phyloP scores from a whole-genome alignment of 768 basidiomycete genomes.

The Rhizopogon vulgaris region DNA sequence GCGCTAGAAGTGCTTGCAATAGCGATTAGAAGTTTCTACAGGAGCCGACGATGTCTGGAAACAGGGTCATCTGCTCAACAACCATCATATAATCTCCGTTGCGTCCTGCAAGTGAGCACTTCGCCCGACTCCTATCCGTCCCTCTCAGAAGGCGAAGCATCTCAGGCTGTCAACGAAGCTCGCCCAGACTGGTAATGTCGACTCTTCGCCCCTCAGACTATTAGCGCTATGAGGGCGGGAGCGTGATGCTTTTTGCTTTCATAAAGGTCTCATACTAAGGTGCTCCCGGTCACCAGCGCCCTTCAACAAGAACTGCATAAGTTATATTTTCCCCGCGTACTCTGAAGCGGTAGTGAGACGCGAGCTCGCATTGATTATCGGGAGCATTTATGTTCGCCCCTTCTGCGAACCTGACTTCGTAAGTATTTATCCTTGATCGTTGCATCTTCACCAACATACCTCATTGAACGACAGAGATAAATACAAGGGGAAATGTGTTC shows the following conservation, averaged over 20 bases:
- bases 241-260: neutral
- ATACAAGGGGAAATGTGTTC: neutral
- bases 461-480: neutral
- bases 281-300: neutral
- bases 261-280: neutral
- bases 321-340: neutral
- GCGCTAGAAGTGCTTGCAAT: neutral
- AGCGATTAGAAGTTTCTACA: neutral
- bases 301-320: neutral
- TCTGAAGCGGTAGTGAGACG: neutral
- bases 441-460: neutral
- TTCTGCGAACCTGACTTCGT: neutral
- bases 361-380: neutral
- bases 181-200: neutral
- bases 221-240: constrained; percentile 1
- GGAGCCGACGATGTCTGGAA: neutral
- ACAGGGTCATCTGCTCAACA: neutral
- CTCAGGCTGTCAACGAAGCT: neutral
- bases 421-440: neutral
- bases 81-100: neutral
- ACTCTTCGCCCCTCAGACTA: neutral
- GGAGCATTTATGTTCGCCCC: neutral
- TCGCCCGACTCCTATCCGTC: neutral
- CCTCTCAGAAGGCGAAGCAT: neutral
- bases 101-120: neutral